phyloP scores from a whole-genome alignment of 1,284 basidiomycete genomes.

The Puccinia hordei region DNA sequence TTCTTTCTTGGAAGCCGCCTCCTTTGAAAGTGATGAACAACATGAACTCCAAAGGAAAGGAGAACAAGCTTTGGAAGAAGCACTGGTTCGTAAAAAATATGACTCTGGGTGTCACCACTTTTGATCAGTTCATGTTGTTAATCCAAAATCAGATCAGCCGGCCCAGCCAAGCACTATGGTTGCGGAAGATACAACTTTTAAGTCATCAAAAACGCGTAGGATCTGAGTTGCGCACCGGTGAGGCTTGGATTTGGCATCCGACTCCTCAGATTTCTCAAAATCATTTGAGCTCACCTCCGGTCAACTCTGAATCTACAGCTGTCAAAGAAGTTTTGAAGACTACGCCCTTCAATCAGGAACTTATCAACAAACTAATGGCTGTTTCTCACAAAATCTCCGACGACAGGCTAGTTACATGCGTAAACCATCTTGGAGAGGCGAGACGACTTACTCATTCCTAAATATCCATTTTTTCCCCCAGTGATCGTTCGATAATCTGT shows the following conservation, averaged over 20 bases:
- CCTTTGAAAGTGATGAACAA: slow-evolving; percentile 8
- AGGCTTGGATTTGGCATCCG: not conserved
- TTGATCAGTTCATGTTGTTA: not conserved
- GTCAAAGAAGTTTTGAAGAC: slow-evolving; percentile 40
- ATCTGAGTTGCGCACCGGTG: slow-evolving; percentile 38
- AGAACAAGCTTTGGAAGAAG: slow-evolving; percentile 49
- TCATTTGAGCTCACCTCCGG: not conserved
- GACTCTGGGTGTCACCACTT: not conserved
- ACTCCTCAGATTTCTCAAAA: not conserved
- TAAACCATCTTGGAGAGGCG: not conserved
- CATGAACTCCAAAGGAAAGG: slow-evolving; percentile 39
- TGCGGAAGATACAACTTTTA: slow-evolving; percentile 36
- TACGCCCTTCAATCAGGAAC: slow-evolving; percentile 32
- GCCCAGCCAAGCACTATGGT: slow-evolving; percentile 46
- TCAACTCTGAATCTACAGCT: slow-evolving; percentile 6
- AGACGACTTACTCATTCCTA: not conserved
- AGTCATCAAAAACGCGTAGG: slow-evolving; percentile 25
- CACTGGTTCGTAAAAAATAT: slow-evolving; percentile 29
- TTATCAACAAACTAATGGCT: slow-evolving; percentile 21
- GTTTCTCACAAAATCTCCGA: slow-evolving; percentile 36
- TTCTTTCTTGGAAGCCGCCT: slow-evolving; percentile 40
- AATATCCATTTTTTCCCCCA: not conserved
- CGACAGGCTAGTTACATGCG: slow-evolving; percentile 29
- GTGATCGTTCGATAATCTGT: slow-evolving; percentile 40
- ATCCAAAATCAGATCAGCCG: slow-evolving; percentile 12